Base-by-base conservation (phyloP, 768 basidiomycete genomes). In the Exsudoporus frostii region DNA sequence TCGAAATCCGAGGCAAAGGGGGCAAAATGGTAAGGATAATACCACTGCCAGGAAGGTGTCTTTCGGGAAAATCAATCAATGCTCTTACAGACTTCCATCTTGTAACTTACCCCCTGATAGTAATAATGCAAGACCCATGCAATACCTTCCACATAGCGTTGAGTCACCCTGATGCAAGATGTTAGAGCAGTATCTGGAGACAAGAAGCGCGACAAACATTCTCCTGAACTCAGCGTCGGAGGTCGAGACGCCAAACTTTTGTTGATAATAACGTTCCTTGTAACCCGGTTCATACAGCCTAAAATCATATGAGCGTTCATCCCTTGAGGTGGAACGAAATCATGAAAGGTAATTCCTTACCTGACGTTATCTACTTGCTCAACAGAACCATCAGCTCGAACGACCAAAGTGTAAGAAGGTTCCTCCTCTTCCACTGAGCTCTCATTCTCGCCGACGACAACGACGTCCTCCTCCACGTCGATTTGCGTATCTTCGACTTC, bases 1-100 rank as follows among this genome's bases (percentile, higher is more conserved):
- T 81, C 79, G 60, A 98, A 98, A 70, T 99, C 97, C 55, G 87
- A 86, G 8, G 97, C 97, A 68, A 99, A 99, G 1, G 97, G 97
- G 13, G 97, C 92, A 68, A 97, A 99, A 71, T 99, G 97, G 64
- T 89, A 95, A 1, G 97, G 97, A 69, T 98, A 98, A 73, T 88
- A 99, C 97, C 97, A 99, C 65, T 94, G 85, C 96, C 96, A 98
- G 3, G 95, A 97, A 4, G 91, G 90, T 8, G 90, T 84, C 92
- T 88, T 54, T 40, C 43, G 36, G 41, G 47, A 46, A 56, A 56
- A 45, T 48, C 60, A 61, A 63, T 64, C 32, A 65, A 56, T 54
- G n/a, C 10, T 32, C 47, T 44, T 24, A 54, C 20, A 48, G 5
- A 39, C 19, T 13, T 27, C 8, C 37, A 45, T 39, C 41, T 46